Base-by-base conservation (phyloP, 2,329 filamentous ascomycete species). In the Setomelanomma holmii region DNA sequence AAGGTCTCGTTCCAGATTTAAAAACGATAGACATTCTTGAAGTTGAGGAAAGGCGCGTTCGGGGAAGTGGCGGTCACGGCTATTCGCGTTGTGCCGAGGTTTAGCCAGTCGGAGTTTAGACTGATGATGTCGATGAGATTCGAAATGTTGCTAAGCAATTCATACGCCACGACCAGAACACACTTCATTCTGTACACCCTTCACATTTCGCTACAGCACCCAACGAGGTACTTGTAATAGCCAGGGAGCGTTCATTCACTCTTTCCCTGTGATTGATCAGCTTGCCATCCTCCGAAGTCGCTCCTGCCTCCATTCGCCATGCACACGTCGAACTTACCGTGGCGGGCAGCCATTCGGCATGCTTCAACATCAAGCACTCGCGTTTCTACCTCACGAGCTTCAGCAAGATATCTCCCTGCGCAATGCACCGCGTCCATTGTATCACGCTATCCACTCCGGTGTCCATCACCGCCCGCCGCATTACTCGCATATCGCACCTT, bases 281-380 rank as follows among this genome's bases (percentile, higher is more conserved):
- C n/a, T 17, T 41, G 45, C 30, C 44, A 40, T 20, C 45, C 34
- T 49, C 51, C 58, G 51, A 55, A 40, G 48, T 55, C 54, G 52
- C 58, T 45, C 47, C 22, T 48, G 11, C 56, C 38, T 49, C 22
- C 40, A 14, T 30, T 19, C 38, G 89, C 88, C 86, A 80, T 86
- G 73, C 84, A 85, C 78, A 81, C 84, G 68, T 84, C 85, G 75
- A 83, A 82, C 62, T 75, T 87, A 68, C 83, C 85, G 76, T 89
- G 86, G 86, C 83, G 86, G 78, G 78, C 79, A 74, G 84, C 84
- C 65, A 78, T 85, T 68, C 80, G 79, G 60, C 78, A 78, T 64
- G 78, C 79, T 53, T 76, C 77, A 65, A 77, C 76, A 48, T 73
- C 74, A 43, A 70, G 68, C 43, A 66, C 73, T 42, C 68, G 73